Evolutionary conservation across 768 basidiomycete species (phyloP).

Genomic region (Leucosporidium creatinivorum): DNA sequence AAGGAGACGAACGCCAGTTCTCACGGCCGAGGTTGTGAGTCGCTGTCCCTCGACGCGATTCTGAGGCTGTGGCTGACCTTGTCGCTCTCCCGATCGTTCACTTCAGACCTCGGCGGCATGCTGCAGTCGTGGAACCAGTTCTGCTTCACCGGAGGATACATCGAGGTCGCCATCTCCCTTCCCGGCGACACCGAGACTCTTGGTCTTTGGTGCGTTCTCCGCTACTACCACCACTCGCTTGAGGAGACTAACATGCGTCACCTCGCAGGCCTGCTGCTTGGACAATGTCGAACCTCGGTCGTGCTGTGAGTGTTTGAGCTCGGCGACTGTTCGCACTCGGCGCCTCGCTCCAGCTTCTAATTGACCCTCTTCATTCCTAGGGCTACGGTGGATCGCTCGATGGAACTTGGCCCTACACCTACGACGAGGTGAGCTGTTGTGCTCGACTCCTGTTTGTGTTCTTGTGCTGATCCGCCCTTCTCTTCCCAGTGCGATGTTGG

Average conservation of each 20-base stretch:
- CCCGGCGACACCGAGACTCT: conserved; percentile 5
- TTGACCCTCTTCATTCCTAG: conserved; percentile 1
- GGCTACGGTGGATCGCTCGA: conserved; percentile 34
- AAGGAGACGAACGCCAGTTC: conserved; percentile 15
- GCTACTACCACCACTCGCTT: neutral
- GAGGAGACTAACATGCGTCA: neutral
- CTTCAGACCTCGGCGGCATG: conserved; percentile 29
- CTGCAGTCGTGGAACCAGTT: conserved; percentile 30
- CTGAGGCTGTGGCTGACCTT: neutral
- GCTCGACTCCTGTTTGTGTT: neutral
- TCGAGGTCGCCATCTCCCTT: conserved; percentile 24
- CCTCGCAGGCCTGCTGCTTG: conserved; percentile 11
- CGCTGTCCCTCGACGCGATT: too few relatives aligned
- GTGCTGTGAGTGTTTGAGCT: too few relatives aligned
- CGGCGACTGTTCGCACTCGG: too few relatives aligned
- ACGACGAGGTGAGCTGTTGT: neutral
- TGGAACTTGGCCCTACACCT: conserved; percentile 16
- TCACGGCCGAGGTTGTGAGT: conserved; percentile 65
- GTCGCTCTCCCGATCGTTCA: neutral
- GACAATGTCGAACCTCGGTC: conserved; percentile 35
- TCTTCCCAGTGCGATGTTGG: conserved; percentile 67
- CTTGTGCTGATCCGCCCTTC: neutral
- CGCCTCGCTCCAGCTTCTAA: too few relatives aligned
- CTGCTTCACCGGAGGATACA: conserved; percentile 33
- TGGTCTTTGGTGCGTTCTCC: conserved; percentile 14